Percentiles rank a stretch among this genome's conserved stretches.
These are phyloP conservation scores for Lithocarpus polystachyus DNA, from an alignment of 306 rosid species.

Conservation along the genomic window DNA sequence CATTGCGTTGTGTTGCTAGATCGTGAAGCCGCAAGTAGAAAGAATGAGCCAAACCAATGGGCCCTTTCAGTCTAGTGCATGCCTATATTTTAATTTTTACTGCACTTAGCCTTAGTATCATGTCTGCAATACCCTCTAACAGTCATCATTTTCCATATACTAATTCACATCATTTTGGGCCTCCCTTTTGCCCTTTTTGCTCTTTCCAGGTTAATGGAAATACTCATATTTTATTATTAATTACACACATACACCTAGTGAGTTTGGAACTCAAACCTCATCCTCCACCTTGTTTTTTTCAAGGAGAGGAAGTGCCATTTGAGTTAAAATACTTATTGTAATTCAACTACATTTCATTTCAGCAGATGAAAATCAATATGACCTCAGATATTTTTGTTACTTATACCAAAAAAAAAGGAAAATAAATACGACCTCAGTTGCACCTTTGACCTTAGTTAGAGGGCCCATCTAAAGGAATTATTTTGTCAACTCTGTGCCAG, in stretches of 20 bases:
- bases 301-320: no score
- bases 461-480: neutral
- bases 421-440: neutral
- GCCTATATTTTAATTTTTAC: neutral
- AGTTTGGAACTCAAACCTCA: no score
- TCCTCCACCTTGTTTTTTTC: no score
- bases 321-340: no score
- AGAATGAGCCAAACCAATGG: no score
- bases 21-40: no score
- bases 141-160: neutral
- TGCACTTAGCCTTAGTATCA: neutral
- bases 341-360: neutral
- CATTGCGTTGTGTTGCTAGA: no score
- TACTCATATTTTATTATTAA: neutral
- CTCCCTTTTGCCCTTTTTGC: neutral
- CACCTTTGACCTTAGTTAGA: neutral
- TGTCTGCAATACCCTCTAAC: neutral
- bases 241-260: no score
- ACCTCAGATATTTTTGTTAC: neutral
- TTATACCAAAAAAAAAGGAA: neutral
- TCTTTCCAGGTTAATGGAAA: neutral
- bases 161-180: neutral
- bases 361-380: neutral
- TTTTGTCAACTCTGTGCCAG: neutral
- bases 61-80: no score